Evolutionary conservation across 2,329 filamentous ascomycete species (phyloP), one percentile per base, ranked within the genome.

Genomic region (Arachnomyces sp.): DNA sequence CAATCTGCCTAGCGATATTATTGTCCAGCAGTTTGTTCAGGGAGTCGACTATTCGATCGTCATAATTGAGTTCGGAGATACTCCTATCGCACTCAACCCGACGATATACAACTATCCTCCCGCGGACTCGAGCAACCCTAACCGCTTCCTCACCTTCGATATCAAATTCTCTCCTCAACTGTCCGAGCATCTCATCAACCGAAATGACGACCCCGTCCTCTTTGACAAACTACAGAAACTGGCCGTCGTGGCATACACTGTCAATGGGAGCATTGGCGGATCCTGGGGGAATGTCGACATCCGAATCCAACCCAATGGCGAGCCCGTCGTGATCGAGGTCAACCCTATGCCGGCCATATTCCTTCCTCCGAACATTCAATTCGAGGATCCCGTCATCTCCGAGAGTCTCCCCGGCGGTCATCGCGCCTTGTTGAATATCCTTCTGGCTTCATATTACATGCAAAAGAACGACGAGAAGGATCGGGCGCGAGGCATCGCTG

Each of bases 271-370:
- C 32, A 39, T 45, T 18, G 41, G 35, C 2, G 48, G 43, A 35
- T 40, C 43, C 25, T 51, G 49, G 48, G 49, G 52, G 4, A 44
- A 52, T 43, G 52, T 52, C 21, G 50, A 55, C 29, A 46, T 55
- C 29, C 47, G 52, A 6, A 39, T 47, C 12, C 43, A 43, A 7
- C 34, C 28, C 2, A 42, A 49, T 34, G 50, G 48, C 3, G 38
- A 47, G 36, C 43, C 41, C 8, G 48, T 49, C 37, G 50, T 42
- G 1, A 51, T 54, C 15, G 52, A 54, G 31, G 52, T 53, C 13
- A 49, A 55, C 34, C 51, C 52, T 1, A 43, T 46, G 39, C 51
- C 51, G 8, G 47, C 46, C 1, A 43, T 43, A 3, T 55, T 55
- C 29, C 42, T 49, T 31, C 45, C 46, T 1, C 39, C 38, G 13